These are phyloP conservation scores for Excoecaria cochinchinensis DNA, from an alignment of 345 rosid species.

Conservation along the genomic window DNA sequence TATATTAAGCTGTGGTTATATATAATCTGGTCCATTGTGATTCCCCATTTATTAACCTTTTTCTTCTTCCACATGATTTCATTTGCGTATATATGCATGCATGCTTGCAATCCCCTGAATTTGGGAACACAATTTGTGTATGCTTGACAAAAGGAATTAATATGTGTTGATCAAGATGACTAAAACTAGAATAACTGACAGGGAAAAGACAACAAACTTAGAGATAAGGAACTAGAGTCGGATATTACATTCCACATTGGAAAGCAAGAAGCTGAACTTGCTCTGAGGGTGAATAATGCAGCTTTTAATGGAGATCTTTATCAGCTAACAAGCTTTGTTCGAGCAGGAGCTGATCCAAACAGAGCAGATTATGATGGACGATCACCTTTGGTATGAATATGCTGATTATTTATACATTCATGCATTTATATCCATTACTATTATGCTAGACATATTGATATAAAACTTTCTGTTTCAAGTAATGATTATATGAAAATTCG, in stretches of 20 bases:
- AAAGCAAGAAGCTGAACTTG: constrained; percentile 96
- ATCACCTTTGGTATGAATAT: constrained; percentile 69
- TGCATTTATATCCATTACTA: background rate
- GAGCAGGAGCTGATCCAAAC: constrained; percentile 86
- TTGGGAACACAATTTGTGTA: background rate
- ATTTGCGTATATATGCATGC: background rate
- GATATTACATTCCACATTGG: constrained; percentile 83
- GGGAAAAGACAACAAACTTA: constrained; percentile 69
- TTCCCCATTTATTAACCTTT: background rate
- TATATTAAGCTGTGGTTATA: constrained; percentile 14
- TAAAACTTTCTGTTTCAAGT: too few species aligned
- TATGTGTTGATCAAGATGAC: background rate
- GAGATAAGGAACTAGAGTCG: constrained; percentile 70
- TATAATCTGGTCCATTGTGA: background rate
- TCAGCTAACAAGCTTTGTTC: constrained; percentile 71
- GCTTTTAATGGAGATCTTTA: constrained; percentile 79
- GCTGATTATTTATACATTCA: background rate
- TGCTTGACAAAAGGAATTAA: background rate
- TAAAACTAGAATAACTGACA: constrained; percentile 33
- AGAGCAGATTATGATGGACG: constrained; percentile 92
- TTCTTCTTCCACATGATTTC: background rate
- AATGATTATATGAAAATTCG: too few species aligned
- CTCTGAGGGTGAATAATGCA: constrained; percentile 77
- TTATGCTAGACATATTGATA: background rate
- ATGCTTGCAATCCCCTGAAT: background rate